A percentile compares a stretch with the other conserved stretches of the same genome.
These are phyloP conservation scores for Blastocystis sp. DNA, from an alignment of 352 stramenopile genomes.

Conservation along the genomic window DNA sequence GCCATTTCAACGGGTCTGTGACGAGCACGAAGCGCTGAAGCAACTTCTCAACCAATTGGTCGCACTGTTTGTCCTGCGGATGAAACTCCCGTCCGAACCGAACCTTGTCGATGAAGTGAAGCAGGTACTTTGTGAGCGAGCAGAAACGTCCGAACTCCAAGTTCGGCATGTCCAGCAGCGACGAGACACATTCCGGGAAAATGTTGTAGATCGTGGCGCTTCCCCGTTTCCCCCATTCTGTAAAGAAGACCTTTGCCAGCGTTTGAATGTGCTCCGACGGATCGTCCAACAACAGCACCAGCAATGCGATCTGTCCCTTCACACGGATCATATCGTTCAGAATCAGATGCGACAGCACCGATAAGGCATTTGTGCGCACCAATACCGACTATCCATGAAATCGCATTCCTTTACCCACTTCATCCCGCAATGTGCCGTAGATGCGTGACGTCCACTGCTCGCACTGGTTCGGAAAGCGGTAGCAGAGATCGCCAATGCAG, in stretches of 20 bases:
- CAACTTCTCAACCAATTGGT: conserved; percentile 86
- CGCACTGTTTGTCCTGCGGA: conserved; percentile 75
- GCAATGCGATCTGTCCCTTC: conserved; percentile 87
- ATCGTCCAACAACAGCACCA: conserved; percentile 90
- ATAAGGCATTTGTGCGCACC: conserved; percentile 91
- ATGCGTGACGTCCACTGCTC: conserved; percentile 94
- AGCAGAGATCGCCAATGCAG: conserved; percentile 90
- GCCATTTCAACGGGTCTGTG: conserved; percentile 76
- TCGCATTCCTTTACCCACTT: conserved; percentile 71
- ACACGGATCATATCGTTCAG: conserved; percentile 99
- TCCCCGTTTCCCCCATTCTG: conserved; percentile 89
- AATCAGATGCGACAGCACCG: conserved; percentile 95
- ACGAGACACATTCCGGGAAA: conserved; percentile 90
- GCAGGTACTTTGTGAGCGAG: conserved; percentile 89
- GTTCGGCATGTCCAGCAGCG: conserved; percentile 75
- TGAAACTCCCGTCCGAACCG: conserved; percentile 68
- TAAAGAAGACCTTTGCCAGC: conserved; percentile 90
- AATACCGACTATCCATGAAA: conserved; percentile 73
- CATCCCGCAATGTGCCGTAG: conserved; percentile 88
- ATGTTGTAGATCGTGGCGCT: conserved; percentile 98
- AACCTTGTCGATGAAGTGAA: conserved; percentile 94
- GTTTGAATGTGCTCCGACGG: conserved; percentile 85
- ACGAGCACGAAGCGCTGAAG: conserved; percentile 86
- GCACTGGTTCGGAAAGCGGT: conserved; percentile 94
- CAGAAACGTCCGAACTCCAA: conserved; percentile 85